Evolutionary conservation across 257 asterid species (phyloP).

Genomic region (Gardenia jasminoides): DNA sequence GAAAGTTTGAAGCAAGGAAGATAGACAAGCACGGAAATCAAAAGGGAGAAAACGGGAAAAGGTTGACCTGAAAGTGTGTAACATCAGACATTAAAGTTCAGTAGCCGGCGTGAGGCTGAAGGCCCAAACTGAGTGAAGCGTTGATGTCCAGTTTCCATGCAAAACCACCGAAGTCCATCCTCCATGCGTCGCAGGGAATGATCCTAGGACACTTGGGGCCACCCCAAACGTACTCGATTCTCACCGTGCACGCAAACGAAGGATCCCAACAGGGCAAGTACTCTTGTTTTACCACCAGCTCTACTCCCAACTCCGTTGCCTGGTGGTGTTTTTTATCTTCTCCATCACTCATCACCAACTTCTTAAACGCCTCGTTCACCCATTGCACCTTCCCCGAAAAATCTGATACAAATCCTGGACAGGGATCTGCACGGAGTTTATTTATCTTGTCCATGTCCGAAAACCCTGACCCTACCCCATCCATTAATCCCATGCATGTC

Average conservation of each 20-base stretch:
- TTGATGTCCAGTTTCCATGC: background rate
- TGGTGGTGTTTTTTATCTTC: background rate
- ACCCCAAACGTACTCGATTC: background rate
- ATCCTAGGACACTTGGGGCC: background rate
- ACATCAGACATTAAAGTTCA: no score
- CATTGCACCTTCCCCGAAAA: background rate
- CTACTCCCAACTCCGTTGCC: background rate
- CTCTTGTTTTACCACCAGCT: background rate
- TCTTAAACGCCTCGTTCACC: background rate
- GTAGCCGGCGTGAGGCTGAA: background rate
- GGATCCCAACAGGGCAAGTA: background rate
- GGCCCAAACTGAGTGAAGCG: background rate
- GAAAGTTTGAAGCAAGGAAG: no score
- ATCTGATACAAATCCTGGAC: background rate
- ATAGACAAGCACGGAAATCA: no score
- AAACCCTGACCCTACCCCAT: background rate
- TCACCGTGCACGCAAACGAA: background rate
- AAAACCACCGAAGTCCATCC: background rate
- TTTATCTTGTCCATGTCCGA: background rate
- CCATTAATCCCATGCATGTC: background rate
- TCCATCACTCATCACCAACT: background rate
- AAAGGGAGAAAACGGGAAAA: background rate
- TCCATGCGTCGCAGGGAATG: background rate
- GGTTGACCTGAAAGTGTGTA: background rate
- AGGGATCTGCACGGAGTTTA: background rate